phyloP scores from a whole-genome alignment of 2,329 filamentous ascomycete genomes.

The Diaporthe ilicicola region DNA sequence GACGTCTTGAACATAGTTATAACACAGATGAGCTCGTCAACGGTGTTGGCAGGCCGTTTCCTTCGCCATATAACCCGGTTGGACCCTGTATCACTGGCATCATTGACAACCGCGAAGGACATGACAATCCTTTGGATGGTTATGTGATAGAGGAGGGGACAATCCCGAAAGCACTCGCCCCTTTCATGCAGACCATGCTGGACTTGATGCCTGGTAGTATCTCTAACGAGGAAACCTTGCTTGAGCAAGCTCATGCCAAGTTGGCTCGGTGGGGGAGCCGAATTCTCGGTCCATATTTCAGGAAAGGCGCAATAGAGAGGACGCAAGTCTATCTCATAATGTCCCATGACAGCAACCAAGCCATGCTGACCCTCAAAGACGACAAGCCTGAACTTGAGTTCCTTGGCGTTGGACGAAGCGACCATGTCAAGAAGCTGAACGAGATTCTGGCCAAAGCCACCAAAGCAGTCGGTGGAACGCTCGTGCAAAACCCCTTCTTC shows the following conservation, averaged over 20 bases:
- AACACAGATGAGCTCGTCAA: constrained; percentile 67
- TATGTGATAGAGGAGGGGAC: constrained; percentile 72
- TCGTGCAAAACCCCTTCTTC: constrained; percentile 67
- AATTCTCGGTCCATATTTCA: constrained; percentile 67
- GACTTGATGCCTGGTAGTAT: constrained; percentile 60
- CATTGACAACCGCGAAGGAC: constrained; percentile 65
- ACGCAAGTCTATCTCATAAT: constrained; percentile 73
- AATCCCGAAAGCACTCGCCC: constrained; percentile 64
- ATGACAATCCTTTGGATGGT: constrained; percentile 64
- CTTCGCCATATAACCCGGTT: constrained; percentile 59
- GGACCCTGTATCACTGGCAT: constrained; percentile 71
- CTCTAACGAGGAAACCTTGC: constrained; percentile 47
- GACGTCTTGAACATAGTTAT: constrained; percentile 51
- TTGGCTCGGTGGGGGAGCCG: constrained; percentile 60
- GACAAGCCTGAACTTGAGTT: constrained; percentile 69
- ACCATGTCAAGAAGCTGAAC: constrained; percentile 63
- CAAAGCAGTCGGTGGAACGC: constrained; percentile 65
- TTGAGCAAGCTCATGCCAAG: constrained; percentile 53
- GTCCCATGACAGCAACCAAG: constrained; percentile 73
- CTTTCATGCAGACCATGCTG: constrained; percentile 65
- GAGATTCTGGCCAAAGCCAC: constrained; percentile 62
- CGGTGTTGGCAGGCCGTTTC: constrained; percentile 60
- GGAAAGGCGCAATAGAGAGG: constrained; percentile 62
- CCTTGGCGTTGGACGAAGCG: constrained; percentile 63
- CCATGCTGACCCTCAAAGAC: constrained; percentile 64